Evolutionary conservation across 2,329 filamentous ascomycete genomes (phyloP), one percentile per base, ranked within the genome.

Genomic region (Venturia nashicola): DNA sequence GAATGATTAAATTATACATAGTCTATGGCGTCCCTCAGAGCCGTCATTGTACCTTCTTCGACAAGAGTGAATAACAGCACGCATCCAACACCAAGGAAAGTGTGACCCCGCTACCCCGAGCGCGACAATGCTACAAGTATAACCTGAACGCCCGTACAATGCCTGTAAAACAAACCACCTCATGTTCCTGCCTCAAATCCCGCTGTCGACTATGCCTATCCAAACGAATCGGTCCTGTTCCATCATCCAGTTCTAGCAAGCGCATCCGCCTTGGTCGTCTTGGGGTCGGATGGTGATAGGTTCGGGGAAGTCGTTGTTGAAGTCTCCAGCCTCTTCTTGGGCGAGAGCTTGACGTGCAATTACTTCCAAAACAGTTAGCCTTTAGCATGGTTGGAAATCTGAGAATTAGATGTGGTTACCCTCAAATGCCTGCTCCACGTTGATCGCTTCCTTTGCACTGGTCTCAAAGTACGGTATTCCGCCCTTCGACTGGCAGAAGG

Each of bases 391-490:
- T 27, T 61, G 20, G 9, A 20, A 34, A 32, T 20, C 40, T 16
- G 34, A 63, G 90, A 86, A 70, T 46, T 48, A 59, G 59, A 8
- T 59, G 59, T 65, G 60, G 73, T 69, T 72, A 84, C 83, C 82
- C 73, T 85, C 83, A 69, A 90, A 90, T 57, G 87, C 87, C 73
- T 90, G 91, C 77, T 99, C 94, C 54, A 99, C 94, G 73, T 99
- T 99, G 78, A 97, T 89, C 66, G 93, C 94, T 77, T 99, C 94
- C 81, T 99, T 99, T 66, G 94, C 94, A 77, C 92, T 97, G 20
- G 94, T 99, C 84, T 99, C 94, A 72, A 99, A 99, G 78, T 99
- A 99, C 20, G 94, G 94, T 68, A 99, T 97, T 66, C 91, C 91
- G 59, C 93, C 93, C 78, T 97, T 97, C 65, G 91, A 95, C 76